Conservation (phyloP, 2,329 filamentous ascomycete genomes). For the Aspergillus aculeatus region DNA sequence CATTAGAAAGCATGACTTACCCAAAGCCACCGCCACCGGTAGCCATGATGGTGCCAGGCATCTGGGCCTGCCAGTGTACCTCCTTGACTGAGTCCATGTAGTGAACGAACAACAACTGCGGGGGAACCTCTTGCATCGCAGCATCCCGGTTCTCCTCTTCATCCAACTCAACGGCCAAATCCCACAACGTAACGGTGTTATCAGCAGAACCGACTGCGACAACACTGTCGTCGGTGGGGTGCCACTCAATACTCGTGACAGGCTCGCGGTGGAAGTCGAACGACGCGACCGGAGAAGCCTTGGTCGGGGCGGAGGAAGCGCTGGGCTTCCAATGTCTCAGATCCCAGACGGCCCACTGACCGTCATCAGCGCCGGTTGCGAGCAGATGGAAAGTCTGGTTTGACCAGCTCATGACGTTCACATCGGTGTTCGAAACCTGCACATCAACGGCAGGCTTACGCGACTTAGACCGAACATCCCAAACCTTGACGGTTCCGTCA, state of each 20-base stretch:
- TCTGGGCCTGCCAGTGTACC: constrained; percentile 95
- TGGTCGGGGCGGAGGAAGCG: constrained; percentile 46
- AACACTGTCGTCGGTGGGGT: constrained; percentile 94
- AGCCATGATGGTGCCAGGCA: constrained; percentile 82
- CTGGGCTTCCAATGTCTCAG: constrained; percentile 86
- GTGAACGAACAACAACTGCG: constrained; percentile 93
- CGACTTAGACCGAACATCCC: constrained; percentile 90
- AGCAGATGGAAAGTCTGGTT: constrained; percentile 83
- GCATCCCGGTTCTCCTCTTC: constrained; percentile 94
- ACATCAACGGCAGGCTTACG: constrained; percentile 85
- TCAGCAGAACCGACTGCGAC: constrained; percentile 89
- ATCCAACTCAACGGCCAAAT: constrained; percentile 92
- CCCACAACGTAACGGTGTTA: constrained; percentile 93
- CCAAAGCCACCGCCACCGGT: constrained; percentile 84
- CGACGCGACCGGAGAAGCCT: constrained; percentile 79
- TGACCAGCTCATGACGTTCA: constrained; percentile 97
- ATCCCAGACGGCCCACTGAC: constrained; percentile 95
- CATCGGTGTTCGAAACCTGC: constrained; percentile 77
- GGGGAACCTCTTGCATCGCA: constrained; percentile 84
- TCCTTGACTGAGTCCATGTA: constrained; percentile 95
- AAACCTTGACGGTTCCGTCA: constrained; percentile 92
- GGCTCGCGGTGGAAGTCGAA: constrained; percentile 97
- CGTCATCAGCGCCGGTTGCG: constrained; percentile 89
- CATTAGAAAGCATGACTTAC: constrained; percentile 38
- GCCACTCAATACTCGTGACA: constrained; percentile 95